Evolutionary conservation across 1,284 basidiomycete genomes (phyloP), one percentile per base, ranked within the genome.

Genomic region (Apiotrichum gamsii): DNA sequence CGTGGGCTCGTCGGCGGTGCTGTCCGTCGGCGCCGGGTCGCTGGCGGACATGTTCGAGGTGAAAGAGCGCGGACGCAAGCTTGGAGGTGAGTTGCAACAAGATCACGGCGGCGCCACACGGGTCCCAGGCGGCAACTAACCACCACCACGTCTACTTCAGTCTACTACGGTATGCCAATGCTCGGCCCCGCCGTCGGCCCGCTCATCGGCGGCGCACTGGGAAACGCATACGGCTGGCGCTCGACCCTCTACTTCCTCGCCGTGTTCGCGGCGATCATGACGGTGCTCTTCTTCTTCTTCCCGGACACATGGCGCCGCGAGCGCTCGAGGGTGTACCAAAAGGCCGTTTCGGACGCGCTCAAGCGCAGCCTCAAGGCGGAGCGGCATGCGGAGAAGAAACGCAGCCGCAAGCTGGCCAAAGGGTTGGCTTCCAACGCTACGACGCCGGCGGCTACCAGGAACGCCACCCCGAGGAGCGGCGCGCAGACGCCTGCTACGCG

Each of bases 231-330:
- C 64, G 76, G 75, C 47, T 91, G 89, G 88, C 78, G 85, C 23
- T 80, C 82, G 5, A 80, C 82, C 0, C 87, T 91, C 66, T 91
- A 85, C 78, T 88, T 90, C 65, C 77, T 90, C 19, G 74, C 79
- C 2, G 82, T 82, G 36, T 77, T 83, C 43, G 80, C 80, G 8
- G 80, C 78, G 5, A 42, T 77, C 33, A 80, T 78, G 53, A 74
- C 80, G 41, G 39, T 80, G 38, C 72, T 77, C 16, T 88, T 88
- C 70, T 49, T 82, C 30, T 67, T 83, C 45, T 79, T 89, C 74
- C 81, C 80, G 44, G 89, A 91, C 60, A 89, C 87, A 1, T 91
- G 87, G 74, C 79, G 89, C 14, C 74, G 77, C 47, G 86, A 90
- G 64, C 81, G 89, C 23, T 88, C 85, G 52, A 68, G 83, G 30